Evolutionary conservation across 768 basidiomycete genomes (phyloP), one percentile per base, ranked within the genome.

Genomic region (Pulveroboletus frians): DNA sequence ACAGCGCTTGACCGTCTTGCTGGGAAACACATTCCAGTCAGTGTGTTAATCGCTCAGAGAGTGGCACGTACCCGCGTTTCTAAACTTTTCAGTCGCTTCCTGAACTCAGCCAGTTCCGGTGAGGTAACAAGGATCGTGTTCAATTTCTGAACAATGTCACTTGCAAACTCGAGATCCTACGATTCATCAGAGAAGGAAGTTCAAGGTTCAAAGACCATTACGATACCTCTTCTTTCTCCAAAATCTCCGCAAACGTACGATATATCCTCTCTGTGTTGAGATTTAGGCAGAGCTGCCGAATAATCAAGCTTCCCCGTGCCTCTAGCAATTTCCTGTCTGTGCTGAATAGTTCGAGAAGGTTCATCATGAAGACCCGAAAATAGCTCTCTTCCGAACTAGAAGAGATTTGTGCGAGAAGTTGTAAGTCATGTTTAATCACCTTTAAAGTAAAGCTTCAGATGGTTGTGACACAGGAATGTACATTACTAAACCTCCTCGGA

Each of bases 61-160:
- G 38, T 10, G 17, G 32, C 37, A 69, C 83, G 34, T 57, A 93
- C 94, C 67, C 92, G 84, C 18, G 88, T 93, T 60, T 98, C 95
- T 26, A 97, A 70, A 60, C 85, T 95, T 70, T 95, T 96, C 52
- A 99, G 71, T 37, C 94, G 76, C 64, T 89, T 88, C 47, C 96
- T 77, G 69, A 98, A 97, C 49, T 99, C 96, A 4, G 84, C 80
- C n/a, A 99, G 72, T 66, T 99, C 95, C 0, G 92, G 92, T 2
- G 92, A 93, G 6, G 95, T 98, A 55, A 95, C 94, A 43, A 99
- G 74, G 57, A 99, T 98, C 64, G 93, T 85, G 63, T 92, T 98
- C 41, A 99, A 73, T 69, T 98, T 97, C 72, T 96, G 92, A 14
- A 99, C 92, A 67, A 99, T 98, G 53, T 90, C 87, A 59, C 93